phyloP scores from a whole-genome alignment of 2,329 filamentous ascomycete species.

The Neonectria hederae region DNA sequence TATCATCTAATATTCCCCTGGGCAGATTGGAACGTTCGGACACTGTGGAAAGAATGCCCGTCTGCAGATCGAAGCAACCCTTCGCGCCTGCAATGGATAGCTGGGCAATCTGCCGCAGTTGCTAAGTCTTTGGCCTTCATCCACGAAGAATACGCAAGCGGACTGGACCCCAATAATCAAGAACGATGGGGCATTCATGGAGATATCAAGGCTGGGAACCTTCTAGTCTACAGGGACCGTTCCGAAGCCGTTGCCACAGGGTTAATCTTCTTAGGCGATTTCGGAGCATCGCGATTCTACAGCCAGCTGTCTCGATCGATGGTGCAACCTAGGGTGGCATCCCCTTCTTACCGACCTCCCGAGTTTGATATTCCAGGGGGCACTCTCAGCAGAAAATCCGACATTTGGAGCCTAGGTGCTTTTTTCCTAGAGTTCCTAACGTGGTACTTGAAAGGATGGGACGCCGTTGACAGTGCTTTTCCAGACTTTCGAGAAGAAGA shows the following conservation, averaged over 20 bases:
- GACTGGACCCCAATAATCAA: no score
- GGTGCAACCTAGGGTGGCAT: neutral
- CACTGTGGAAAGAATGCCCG: neutral
- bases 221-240: neutral
- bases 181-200: neutral
- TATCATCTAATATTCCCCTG: constrained; percentile 6
- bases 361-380: neutral
- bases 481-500: neutral
- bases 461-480: neutral
- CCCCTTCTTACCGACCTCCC: neutral
- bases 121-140: neutral
- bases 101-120: neutral
- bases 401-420: constrained; percentile 2
- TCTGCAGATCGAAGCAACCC: neutral
- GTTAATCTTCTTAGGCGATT: neutral
- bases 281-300: constrained; percentile 1
- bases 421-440: neutral
- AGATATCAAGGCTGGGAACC: constrained; percentile 2
- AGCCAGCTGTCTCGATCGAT: neutral
- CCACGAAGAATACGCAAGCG: neutral
- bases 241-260: no score
- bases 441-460: constrained; percentile 2
- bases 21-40: neutral
- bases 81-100: neutral
- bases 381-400: constrained; percentile 1